Percentiles rank a stretch among this genome's conserved stretches.
Conservation (phyloP, 73 alveolate species). For the Loxodes magnus region DNA sequence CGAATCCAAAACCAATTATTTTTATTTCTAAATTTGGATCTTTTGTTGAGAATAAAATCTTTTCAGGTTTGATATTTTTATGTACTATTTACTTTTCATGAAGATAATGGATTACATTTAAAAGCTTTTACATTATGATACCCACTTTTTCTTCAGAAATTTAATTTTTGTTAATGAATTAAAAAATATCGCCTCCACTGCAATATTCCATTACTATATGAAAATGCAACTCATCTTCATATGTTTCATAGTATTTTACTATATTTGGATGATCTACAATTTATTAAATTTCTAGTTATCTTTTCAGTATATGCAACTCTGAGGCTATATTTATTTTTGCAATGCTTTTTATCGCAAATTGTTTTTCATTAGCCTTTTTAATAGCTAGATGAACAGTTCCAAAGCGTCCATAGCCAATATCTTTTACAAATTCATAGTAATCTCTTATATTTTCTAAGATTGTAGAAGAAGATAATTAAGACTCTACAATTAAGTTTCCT, state of each 20-base stretch:
- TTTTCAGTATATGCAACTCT: neutral
- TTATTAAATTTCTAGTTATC: neutral
- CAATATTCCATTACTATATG: neutral
- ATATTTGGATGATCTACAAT: constrained; percentile 3
- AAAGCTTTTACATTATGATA: constrained; percentile 54
- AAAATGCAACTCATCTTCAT: neutral
- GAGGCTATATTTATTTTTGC: neutral
- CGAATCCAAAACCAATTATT: constrained; percentile 88
- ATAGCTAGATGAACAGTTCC: neutral
- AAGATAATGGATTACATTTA: constrained; percentile 58
- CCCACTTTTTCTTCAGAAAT: constrained; percentile 67
- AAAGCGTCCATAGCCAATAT: neutral
- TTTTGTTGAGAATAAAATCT: constrained; percentile 58
- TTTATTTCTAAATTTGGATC: constrained; percentile 40
- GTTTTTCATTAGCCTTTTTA: neutral
- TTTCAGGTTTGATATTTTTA: constrained; percentile 86
- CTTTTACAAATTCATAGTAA: neutral
- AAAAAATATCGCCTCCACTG: neutral
- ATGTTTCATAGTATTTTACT: neutral
- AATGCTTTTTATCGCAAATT: neutral
- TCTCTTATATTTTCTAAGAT: too few species aligned
- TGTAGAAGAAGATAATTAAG: too few species aligned
- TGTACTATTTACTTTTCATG: constrained; percentile 71
- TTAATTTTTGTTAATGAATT: constrained; percentile 3
- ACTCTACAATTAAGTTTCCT: too few species aligned